phyloP scores from a whole-genome alignment of 2,329 filamentous ascomycete species.

The Xylariaceae sp. region DNA sequence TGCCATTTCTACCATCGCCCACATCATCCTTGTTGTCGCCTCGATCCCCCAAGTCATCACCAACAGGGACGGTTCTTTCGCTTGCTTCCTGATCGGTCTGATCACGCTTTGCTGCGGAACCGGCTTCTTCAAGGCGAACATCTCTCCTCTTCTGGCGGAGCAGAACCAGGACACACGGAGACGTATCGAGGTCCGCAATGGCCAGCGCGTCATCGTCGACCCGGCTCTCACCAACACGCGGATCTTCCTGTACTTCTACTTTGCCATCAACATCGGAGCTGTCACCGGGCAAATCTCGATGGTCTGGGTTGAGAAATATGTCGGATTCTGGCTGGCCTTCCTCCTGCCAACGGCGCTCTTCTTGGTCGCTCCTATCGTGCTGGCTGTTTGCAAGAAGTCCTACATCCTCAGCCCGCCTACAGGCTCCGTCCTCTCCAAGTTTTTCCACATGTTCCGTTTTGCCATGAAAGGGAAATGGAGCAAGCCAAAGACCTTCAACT shows the following conservation, averaged over 20 bases:
- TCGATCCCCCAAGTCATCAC: constrained; percentile 52
- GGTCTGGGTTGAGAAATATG: constrained; percentile 70
- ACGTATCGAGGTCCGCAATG: constrained; percentile 45
- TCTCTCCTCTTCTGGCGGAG: constrained; percentile 60
- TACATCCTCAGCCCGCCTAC: constrained; percentile 56
- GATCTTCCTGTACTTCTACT: constrained; percentile 62
- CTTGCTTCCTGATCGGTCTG: constrained; percentile 36
- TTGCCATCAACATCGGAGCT: constrained; percentile 65
- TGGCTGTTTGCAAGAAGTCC: constrained; percentile 53
- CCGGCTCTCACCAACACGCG: constrained; percentile 44
- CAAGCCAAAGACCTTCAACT: constrained; percentile 27
- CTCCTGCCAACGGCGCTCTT: constrained; percentile 64
- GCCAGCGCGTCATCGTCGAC: constrained; percentile 58
- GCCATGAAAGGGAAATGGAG: constrained; percentile 61
- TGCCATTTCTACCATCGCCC: constrained; percentile 49
- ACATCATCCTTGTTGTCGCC: constrained; percentile 55
- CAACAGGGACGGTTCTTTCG: constrained; percentile 45
- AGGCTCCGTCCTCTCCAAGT: constrained; percentile 38
- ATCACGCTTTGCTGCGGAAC: constrained; percentile 60
- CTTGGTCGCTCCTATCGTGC: constrained; percentile 55
- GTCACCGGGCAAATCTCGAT: constrained; percentile 58
- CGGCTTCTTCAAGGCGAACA: constrained; percentile 65
- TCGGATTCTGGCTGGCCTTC: constrained; percentile 71
- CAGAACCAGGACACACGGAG: constrained; percentile 46
- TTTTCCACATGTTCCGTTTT: constrained; percentile 54